Conservation (phyloP, 2,329 filamentous ascomycete species). For the Fusarium marasasianum region DNA sequence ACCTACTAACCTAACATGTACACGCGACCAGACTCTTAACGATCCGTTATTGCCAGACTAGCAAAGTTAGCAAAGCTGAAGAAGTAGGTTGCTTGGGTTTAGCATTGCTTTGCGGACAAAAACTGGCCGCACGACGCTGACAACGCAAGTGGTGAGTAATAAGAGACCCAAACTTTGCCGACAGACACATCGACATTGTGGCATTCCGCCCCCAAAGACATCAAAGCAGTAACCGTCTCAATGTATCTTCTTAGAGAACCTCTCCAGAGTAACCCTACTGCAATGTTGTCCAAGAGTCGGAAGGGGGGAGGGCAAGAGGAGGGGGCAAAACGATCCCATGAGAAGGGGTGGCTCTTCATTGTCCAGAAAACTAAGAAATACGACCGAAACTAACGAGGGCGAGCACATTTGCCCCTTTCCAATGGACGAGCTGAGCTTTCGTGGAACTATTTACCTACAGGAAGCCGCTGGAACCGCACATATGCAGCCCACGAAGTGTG, state of each 20-base stretch:
- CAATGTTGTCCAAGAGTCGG: neutral
- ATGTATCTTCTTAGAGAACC: neutral
- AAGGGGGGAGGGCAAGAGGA: neutral
- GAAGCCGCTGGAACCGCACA: neutral
- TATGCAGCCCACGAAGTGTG: neutral
- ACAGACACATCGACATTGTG: neutral
- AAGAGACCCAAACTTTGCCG: neutral
- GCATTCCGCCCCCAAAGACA: neutral
- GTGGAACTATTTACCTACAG: neutral
- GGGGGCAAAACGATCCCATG: neutral
- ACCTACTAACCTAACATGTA: neutral
- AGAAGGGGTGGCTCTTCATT: neutral
- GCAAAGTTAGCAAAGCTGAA: neutral
- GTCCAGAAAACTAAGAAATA: neutral
- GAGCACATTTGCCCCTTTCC: neutral
- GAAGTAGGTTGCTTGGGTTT: constrained; percentile 1
- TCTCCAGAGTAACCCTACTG: neutral
- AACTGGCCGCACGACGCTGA: neutral
- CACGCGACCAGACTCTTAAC: neutral
- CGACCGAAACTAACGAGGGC: neutral
- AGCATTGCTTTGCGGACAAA: neutral
- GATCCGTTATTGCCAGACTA: neutral
- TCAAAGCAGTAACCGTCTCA: neutral
- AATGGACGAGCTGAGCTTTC: neutral
- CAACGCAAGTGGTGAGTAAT: neutral